Base-by-base conservation (phyloP, 345 rosid genomes). In the Isatis tinctoria region DNA sequence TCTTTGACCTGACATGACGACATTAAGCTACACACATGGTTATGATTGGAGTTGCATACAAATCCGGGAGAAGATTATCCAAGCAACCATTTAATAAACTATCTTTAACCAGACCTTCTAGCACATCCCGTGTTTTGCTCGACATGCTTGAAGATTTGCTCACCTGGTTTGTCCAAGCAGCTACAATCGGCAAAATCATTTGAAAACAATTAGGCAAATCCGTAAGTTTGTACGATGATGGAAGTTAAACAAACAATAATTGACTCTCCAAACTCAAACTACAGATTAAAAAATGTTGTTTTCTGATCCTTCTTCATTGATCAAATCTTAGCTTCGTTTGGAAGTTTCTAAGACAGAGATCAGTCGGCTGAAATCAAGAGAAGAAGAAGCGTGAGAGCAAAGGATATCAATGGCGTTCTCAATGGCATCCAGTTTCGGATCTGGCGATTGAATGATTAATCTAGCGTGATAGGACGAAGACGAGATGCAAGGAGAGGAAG, bases 51-150 rank as follows among this genome's bases (percentile, higher is more conserved):
- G 58, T 28, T 24, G 27, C 58, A 49, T 26, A 57, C 14, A 45
- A 39, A 24, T n/a, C n/a, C n/a, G n/a, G n/a, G n/a, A n/a, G n/a
- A n/a, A n/a, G n/a, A n/a, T n/a, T n/a, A n/a, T n/a, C 94, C 83
- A 65, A 95, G 87, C 74, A 95, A 78, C 98, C 98, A 90, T 74
- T 90, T 84, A 95, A 83, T 44, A 98, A 90, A 54, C 90, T 89
- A 45, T 92, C 97, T 81, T 79, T 82, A 4, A 87, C 93, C 13
- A 95, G 74, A 79, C 89, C 88, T 84, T 95, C 94, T 1, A 95
- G 74, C 80, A 90, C 83, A 79, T 81, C 80, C 73, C 80, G 60
- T 5, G 92, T 85, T 81, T 78, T 92, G 83, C 84, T 95, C 43
- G 87, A 74, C 49, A 86, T 85, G 27, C 78, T 88, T 12, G 5